phyloP scores from a whole-genome alignment of 2,329 filamentous ascomycete genomes.

The Microcyclosporella mali region DNA sequence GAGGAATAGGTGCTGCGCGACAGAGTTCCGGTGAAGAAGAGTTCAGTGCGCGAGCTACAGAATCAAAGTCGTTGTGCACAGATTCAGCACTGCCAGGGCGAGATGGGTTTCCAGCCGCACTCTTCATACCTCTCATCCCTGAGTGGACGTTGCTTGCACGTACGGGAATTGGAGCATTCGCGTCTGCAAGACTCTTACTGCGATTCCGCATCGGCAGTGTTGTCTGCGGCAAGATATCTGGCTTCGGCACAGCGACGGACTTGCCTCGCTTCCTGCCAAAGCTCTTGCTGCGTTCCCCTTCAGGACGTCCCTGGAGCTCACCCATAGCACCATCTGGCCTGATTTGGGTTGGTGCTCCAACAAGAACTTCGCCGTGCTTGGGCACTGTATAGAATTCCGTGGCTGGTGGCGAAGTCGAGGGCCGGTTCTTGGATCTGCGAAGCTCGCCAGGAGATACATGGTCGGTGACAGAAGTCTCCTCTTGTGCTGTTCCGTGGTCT shows the following conservation, averaged over 20 bases:
- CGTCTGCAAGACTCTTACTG: constrained; percentile 11
- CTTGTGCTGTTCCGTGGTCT: too few relatives aligned
- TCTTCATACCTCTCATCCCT: not conserved
- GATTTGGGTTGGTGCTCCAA: too few relatives aligned
- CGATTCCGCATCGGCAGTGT: constrained; percentile 6
- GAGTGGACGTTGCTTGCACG: not conserved
- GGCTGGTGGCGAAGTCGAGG: too few relatives aligned
- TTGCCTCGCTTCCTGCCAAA: constrained; percentile 16
- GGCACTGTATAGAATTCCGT: too few relatives aligned
- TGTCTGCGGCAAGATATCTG: constrained; percentile 2
- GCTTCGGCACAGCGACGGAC: constrained; percentile 8
- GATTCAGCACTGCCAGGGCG: not conserved
- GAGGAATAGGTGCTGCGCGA: too few relatives aligned
- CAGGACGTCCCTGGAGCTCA: not conserved
- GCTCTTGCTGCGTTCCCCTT: constrained; percentile 19
- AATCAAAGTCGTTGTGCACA: constrained; percentile 2
- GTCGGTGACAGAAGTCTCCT: too few relatives aligned
- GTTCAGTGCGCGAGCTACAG: constrained; percentile 6
- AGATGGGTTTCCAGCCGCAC: not conserved
- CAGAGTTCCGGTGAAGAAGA: constrained; percentile 6
- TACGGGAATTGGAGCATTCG: not conserved
- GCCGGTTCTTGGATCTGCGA: too few relatives aligned
- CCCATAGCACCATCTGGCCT: not conserved
- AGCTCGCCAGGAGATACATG: too few relatives aligned
- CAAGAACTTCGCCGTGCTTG: too few relatives aligned